Conservation (phyloP, 371 early-diverging fungal species). For the Mortierella polycephala region DNA sequence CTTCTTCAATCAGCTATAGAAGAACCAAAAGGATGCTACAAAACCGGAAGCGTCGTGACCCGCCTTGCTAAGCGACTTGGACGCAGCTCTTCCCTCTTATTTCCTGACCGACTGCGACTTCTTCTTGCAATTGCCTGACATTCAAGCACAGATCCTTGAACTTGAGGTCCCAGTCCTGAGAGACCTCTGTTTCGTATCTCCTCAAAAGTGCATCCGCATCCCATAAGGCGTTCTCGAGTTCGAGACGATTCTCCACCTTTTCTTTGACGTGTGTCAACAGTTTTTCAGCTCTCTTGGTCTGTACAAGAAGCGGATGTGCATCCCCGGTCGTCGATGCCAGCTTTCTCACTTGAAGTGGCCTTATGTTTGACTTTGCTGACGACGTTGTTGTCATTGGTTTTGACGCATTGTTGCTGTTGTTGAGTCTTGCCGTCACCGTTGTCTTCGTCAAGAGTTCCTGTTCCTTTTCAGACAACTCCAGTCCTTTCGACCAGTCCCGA, state of each 20-base stretch:
- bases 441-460: not conserved
- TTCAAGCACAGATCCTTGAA: not conserved
- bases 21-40: not conserved
- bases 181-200: conserved; percentile 5
- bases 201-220: not conserved
- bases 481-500: conserved; percentile 8
- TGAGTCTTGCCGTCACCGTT: too few species aligned
- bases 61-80: too few species aligned
- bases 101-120: not conserved
- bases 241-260: not conserved
- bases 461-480: not conserved
- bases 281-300: not conserved
- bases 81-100: not conserved
- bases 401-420: too few species aligned
- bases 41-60: not conserved
- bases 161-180: conserved; percentile 17
- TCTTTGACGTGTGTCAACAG: conserved; percentile 2
- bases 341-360: not conserved
- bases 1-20: not conserved
- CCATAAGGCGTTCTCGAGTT: not conserved
- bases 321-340: too few species aligned
- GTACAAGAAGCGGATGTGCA: not conserved
- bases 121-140: not conserved
- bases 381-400: too few species aligned
- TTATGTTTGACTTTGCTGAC: too few species aligned